Evolutionary conservation across 2,329 filamentous ascomycete species (phyloP).

Genomic region (Curvularia verruculosa): DNA sequence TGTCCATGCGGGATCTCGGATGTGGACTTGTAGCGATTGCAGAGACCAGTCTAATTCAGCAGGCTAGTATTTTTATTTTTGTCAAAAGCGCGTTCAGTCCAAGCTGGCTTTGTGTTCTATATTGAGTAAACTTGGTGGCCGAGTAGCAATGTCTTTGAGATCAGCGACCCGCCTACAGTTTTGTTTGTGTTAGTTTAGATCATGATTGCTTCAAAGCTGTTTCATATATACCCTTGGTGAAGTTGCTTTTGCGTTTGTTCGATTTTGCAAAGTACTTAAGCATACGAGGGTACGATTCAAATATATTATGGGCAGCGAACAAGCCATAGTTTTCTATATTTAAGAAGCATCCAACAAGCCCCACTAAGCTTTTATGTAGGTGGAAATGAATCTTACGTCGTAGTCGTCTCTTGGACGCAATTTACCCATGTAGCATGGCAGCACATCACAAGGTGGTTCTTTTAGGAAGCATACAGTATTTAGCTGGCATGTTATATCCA

Average conservation of each 20-base stretch:
- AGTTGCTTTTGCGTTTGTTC: neutral
- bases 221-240: neutral
- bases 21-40: conserved; percentile 23
- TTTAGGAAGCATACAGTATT: neutral
- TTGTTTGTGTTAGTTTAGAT: neutral
- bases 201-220: neutral
- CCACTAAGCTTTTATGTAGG: neutral
- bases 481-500: neutral
- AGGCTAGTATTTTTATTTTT: neutral
- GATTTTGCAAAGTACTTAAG: neutral
- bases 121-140: neutral
- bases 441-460: neutral
- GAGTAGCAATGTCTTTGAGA: neutral
- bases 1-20: neutral
- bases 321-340: neutral
- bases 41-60: neutral
- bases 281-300: neutral
- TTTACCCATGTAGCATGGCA: neutral
- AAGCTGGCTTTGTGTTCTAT: neutral
- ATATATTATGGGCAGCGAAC: neutral
- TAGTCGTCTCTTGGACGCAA: neutral
- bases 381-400: neutral
- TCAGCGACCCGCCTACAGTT: neutral
- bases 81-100: neutral
- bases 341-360: neutral